Base-by-base conservation (phyloP, 1,284 basidiomycete genomes). In the Naganishia liquefaciens region DNA sequence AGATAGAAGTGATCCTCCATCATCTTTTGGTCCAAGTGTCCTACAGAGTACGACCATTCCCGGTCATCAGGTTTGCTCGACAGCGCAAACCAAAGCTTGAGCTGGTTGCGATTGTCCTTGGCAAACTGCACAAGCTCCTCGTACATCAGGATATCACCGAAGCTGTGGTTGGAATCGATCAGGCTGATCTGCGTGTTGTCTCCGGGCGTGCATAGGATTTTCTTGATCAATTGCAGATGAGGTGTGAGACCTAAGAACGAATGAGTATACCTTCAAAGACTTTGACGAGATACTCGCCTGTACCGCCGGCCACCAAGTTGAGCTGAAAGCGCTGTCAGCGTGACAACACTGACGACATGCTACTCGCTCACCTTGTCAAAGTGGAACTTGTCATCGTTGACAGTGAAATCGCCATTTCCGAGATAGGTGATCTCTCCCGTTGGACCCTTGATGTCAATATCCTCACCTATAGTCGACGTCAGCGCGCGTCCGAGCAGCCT, bases 141-240 rank as follows among this genome's bases (percentile, higher is more conserved):
- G 52, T 71, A 70, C n/a, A 78, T 70, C 23, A 79, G 69, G 49
- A 78, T 77, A 68, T 79, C 77, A 47, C 74, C 67, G 50, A 75
- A 71, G 23, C 70, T 70, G 55, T 52, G 55, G 73, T 79, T 79
- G 54, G 73, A 71, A 70, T 77, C 77, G 55, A 79, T 72, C 27
- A 79, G 68, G 30, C 76, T 76, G 27, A 74, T 71, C 66, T 75
- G 70, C 54, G 77, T 78, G 68, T 76, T 75, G 70, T 79, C 77
- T 19, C 58, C 52, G 1, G 71, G 68, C 27, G 21, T 68, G 17
- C 65, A 54, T 25, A 75, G 70, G 40, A 79, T 75, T 40, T 71
- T 66, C 68, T 77, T 75, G 37, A 78, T 75, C n/a, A 78, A 62
- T 69, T 78, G 77, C 72, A 72, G 77, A 70, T 77, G 76, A 52